Conservation (phyloP, 2,329 filamentous ascomycete species). For the Neophaeococcomyces mojaviensis region DNA sequence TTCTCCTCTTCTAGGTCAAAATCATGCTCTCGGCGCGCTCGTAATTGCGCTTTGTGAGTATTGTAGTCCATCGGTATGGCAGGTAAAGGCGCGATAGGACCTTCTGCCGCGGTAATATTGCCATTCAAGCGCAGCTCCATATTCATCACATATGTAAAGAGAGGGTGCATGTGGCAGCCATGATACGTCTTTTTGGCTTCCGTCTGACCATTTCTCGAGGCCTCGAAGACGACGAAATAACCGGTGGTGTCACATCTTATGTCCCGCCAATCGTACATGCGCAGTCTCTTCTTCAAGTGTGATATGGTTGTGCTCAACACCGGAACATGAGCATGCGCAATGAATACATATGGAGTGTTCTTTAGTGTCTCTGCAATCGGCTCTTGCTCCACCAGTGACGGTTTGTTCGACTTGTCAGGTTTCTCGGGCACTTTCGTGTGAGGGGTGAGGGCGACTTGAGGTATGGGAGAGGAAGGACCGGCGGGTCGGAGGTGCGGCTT, state of each 20-base stretch:
- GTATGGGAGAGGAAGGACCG: slow-evolving; percentile 14
- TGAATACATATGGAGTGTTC: slow-evolving; percentile 80
- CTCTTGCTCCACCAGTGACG: slow-evolving; percentile 56
- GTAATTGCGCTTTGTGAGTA: slow-evolving; percentile 25
- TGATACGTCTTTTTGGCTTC: slow-evolving; percentile 76
- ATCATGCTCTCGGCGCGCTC: slow-evolving; percentile 64
- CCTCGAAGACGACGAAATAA: slow-evolving; percentile 86
- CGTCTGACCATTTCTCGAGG: slow-evolving; percentile 65
- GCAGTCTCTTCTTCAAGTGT: slow-evolving; percentile 83
- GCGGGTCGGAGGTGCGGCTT: slow-evolving; percentile 32
- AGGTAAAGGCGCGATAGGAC: slow-evolving; percentile 8
- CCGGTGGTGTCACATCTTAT: slow-evolving; percentile 78
- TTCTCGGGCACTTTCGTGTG: slow-evolving; percentile 8
- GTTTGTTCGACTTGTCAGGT: slow-evolving; percentile 37
- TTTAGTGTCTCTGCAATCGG: slow-evolving; percentile 63
- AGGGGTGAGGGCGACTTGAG: slow-evolving; percentile 15
- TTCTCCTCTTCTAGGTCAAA: slow-evolving; percentile 85
- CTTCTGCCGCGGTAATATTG: slow-evolving; percentile 53
- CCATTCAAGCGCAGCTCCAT: slow-evolving; percentile 75
- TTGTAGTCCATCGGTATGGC: slow-evolving; percentile 13
- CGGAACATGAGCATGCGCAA: slow-evolving; percentile 78
- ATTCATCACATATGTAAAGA: slow-evolving; percentile 89
- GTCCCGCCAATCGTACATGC: slow-evolving; percentile 71
- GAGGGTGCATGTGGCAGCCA: slow-evolving; percentile 67
- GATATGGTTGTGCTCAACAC: slow-evolving; percentile 76